Conservation (phyloP, 164 flowering plant species). For the Berberis vulgaris region DNA sequence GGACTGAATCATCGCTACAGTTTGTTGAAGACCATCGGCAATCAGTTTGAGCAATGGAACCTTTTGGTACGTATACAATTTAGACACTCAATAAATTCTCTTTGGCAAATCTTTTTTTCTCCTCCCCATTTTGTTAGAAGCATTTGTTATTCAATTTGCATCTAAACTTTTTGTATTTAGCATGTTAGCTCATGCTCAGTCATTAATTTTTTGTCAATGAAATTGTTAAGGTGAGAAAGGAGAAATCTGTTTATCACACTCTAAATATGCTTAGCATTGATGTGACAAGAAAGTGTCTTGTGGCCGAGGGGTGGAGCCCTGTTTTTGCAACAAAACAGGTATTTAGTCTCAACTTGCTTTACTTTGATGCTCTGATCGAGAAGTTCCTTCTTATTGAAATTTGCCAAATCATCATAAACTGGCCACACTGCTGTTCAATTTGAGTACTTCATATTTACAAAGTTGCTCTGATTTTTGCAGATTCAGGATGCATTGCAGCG, state of each 20-base stretch:
- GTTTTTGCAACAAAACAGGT: constrained; percentile 82
- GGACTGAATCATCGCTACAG: constrained; percentile 53
- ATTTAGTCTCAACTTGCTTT: neutral
- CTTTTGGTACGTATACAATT: constrained; percentile 39
- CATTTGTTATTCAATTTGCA: too few species aligned
- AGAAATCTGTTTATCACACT: constrained; percentile 79
- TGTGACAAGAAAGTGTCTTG: constrained; percentile 95
- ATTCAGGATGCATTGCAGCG: constrained; percentile 68
- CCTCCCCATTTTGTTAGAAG: neutral
- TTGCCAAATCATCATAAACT: neutral
- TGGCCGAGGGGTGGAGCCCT: constrained; percentile 98
- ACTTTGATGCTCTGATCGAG: neutral
- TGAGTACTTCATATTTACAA: constrained; percentile 3
- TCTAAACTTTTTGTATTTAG: neutral
- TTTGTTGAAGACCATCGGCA: constrained; percentile 41
- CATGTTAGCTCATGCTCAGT: neutral
- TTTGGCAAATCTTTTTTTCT: neutral
- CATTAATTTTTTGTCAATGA: neutral
- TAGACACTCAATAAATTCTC: neutral
- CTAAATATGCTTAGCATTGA: constrained; percentile 96
- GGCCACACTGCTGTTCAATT: neutral
- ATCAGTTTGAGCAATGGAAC: constrained; percentile 65
- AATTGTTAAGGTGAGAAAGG: constrained; percentile 71
- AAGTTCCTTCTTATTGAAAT: neutral
- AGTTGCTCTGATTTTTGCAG: constrained; percentile 33